These are phyloP conservation scores for Strigomonas culicis DNA, from an alignment of 208 protist species.

Conservation along the genomic window DNA sequence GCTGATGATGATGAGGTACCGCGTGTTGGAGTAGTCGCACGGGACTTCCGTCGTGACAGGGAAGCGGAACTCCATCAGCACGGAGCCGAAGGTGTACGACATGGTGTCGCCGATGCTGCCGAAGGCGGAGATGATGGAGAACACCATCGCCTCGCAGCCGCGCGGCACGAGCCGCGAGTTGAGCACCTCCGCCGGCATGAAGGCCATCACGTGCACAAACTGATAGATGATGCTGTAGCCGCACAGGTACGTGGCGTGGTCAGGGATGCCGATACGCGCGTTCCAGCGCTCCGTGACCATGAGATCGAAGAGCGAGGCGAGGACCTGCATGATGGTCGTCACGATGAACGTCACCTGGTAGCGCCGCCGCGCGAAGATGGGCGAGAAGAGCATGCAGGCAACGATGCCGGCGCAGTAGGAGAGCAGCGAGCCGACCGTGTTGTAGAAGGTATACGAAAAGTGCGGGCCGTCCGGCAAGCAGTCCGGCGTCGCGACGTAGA, in stretches of 20 bases:
- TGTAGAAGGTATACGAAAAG: slow-evolving; percentile 45
- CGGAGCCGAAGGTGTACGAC: slow-evolving; percentile 33
- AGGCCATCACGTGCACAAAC: slow-evolving; percentile 31
- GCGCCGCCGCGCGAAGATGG: slow-evolving; percentile 23
- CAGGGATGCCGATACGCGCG: slow-evolving; percentile 21
- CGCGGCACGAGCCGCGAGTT: slow-evolving; percentile 58
- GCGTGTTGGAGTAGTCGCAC: slow-evolving; percentile 68
- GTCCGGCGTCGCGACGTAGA: slow-evolving; percentile 24
- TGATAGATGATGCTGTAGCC: slow-evolving; percentile 40
- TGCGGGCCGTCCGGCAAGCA: slow-evolving; percentile 32
- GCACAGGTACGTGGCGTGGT: slow-evolving; percentile 38
- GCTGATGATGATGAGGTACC: slow-evolving; percentile 49
- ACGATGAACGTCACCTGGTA: slow-evolving; percentile 29
- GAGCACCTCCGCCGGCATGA: slow-evolving; percentile 45
- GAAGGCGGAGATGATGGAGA: slow-evolving; percentile 60
- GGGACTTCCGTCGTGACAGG: slow-evolving; percentile 30
- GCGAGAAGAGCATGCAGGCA: slow-evolving; percentile 23
- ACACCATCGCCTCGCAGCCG: slow-evolving; percentile 65
- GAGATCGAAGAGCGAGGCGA: slow-evolving; percentile 34
- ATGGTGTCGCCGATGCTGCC: slow-evolving; percentile 55
- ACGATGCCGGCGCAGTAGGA: slow-evolving; percentile 17
- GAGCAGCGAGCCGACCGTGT: slow-evolving; percentile 23
- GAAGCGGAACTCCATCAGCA: slow-evolving; percentile 46
- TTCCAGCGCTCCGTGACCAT: slow-evolving; percentile 38
- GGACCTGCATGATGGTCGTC: slow-evolving; percentile 17